Conservation (phyloP, 441 rosid species). For the Gossypium schwendimanii region DNA sequence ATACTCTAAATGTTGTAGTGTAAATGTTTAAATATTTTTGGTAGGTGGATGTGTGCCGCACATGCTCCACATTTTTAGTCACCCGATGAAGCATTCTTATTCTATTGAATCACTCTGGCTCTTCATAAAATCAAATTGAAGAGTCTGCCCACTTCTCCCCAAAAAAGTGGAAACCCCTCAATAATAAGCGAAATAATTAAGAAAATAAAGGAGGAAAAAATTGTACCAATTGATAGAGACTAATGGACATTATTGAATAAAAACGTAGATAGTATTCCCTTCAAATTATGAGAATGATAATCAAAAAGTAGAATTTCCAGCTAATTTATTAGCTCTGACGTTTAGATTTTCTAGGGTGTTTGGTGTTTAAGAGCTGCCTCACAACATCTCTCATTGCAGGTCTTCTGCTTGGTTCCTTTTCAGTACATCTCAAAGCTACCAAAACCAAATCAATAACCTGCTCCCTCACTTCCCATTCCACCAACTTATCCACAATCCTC, state of each 20-base stretch:
- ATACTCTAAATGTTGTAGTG: too few species aligned
- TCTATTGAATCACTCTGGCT: too few species aligned
- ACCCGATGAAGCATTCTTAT: too few species aligned
- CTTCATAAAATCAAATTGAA: background rate
- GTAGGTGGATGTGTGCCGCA: too few species aligned
- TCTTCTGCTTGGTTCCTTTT: constrained; percentile 46
- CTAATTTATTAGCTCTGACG: background rate
- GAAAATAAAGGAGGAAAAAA: background rate
- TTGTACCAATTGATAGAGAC: background rate
- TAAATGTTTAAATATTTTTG: too few species aligned
- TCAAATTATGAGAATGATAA: background rate
- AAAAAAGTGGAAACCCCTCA: background rate
- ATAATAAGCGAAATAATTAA: background rate
- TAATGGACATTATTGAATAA: background rate
- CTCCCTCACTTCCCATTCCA: constrained; percentile 36
- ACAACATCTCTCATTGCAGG: constrained; percentile 75
- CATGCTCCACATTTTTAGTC: too few species aligned
- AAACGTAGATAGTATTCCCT: background rate
- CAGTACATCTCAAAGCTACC: constrained; percentile 49
- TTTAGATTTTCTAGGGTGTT: background rate
- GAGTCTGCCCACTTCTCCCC: background rate
- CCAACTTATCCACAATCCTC: constrained; percentile 35
- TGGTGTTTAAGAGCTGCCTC: constrained; percentile 34
- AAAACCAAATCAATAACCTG: constrained; percentile 34
- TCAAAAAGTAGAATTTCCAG: background rate